Percentiles rank a stretch among this genome's conserved stretches.
phyloP scores from a whole-genome alignment of 192 early-diverging fungal genomes.

The Kappamyces sp. region DNA sequence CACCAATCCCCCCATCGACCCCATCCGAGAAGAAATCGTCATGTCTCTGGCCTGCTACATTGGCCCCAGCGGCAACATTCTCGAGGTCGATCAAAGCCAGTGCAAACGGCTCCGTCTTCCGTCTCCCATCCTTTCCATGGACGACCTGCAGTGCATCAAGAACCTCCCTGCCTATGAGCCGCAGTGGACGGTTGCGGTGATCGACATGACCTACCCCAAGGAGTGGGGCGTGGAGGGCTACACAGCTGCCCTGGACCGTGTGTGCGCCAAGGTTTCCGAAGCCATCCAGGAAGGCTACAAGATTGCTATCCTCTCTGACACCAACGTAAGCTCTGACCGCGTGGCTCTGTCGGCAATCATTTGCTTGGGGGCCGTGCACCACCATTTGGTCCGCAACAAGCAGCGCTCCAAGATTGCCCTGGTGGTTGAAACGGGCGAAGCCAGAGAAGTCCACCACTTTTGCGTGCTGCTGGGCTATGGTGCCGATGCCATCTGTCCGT shows the following conservation, averaged over 20 bases:
- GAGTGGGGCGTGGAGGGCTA: constrained; percentile 75
- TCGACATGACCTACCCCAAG: constrained; percentile 83
- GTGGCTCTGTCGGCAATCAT: constrained; percentile 82
- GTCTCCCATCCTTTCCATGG: constrained; percentile 80
- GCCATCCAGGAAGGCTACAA: constrained; percentile 78
- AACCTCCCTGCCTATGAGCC: constrained; percentile 58
- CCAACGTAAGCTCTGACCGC: constrained; percentile 51
- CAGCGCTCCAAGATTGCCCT: constrained; percentile 84
- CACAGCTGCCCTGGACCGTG: constrained; percentile 71
- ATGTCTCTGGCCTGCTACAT: constrained; percentile 95
- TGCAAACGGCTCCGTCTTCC: constrained; percentile 72
- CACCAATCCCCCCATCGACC: constrained; percentile 98
- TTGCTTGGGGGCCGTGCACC: constrained; percentile 88
- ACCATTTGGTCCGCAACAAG: constrained; percentile 83
- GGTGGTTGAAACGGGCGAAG: constrained; percentile 87
- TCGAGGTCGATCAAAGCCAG: constrained; percentile 77
- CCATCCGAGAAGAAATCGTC: constrained; percentile 96
- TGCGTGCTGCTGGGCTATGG: constrained; percentile 94
- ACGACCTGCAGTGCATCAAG: constrained; percentile 77
- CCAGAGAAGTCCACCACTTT: constrained; percentile 91
- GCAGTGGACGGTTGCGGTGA: constrained; percentile 69
- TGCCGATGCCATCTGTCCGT: constrained; percentile 84
- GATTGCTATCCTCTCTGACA: constrained; percentile 82
- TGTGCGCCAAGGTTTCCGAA: constrained; percentile 74
- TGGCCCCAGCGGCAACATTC: constrained; percentile 89